Evolutionary conservation across 2,329 filamentous ascomycete species (phyloP).

Genomic region (Aspergillus pseudotamarii): DNA sequence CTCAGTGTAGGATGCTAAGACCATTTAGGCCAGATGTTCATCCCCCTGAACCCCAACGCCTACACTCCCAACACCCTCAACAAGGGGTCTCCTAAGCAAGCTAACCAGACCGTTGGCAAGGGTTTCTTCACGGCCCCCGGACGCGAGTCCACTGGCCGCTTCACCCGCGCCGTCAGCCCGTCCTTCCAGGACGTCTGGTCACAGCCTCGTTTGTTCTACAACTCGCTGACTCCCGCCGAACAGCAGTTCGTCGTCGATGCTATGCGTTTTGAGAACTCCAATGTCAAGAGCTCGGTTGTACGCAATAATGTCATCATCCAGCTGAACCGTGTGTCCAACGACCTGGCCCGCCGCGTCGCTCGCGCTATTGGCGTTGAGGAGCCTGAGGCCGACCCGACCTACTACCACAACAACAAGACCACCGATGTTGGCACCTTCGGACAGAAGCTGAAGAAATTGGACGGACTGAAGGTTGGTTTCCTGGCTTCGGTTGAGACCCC

Average conservation of each 20-base stretch:
- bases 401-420: constrained; percentile 71
- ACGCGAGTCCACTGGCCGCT: constrained; percentile 55
- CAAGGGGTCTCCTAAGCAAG: constrained; percentile 64
- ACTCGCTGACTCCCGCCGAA: constrained; percentile 67
- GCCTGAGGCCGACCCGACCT: constrained; percentile 62
- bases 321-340: constrained; percentile 69
- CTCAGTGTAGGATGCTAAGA: not conserved
- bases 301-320: constrained; percentile 68
- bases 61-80: constrained; percentile 72
- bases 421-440: constrained; percentile 62
- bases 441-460: constrained; percentile 60
- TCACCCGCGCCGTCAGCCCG: constrained; percentile 61
- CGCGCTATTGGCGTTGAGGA: constrained; percentile 61
- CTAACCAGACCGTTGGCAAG: constrained; percentile 63
- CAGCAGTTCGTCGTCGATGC: constrained; percentile 74
- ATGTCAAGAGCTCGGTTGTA: constrained; percentile 60
- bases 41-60: constrained; percentile 66
- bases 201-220: constrained; percentile 73
- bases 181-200: constrained; percentile 74
- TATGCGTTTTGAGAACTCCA: constrained; percentile 69
- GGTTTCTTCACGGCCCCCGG: constrained; percentile 72
- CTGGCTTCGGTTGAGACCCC: constrained; percentile 53
- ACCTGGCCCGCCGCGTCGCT: constrained; percentile 68
- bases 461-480: constrained; percentile 66
- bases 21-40: constrained; percentile 59